Conservation (phyloP, 176 grass and related monocot species). For the Tuctoria greenei region DNA sequence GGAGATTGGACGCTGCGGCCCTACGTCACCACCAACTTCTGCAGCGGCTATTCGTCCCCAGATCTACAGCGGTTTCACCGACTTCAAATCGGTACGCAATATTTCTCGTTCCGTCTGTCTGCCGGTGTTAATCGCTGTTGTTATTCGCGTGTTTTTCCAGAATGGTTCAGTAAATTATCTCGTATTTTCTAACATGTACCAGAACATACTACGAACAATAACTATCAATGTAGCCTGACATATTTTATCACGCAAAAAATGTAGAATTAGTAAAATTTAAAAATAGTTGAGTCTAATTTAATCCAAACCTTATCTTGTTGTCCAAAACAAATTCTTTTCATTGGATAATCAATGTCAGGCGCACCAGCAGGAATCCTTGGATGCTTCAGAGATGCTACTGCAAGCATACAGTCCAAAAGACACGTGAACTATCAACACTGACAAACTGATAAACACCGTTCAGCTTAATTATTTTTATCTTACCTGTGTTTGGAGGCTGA, state of each 20-base stretch:
- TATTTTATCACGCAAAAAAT: not conserved
- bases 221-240: conserved; percentile 10
- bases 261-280: not conserved
- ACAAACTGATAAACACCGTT: not conserved
- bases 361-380: conserved; percentile 67
- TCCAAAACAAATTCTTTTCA: conserved; percentile 90
- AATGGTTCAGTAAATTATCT: too few species aligned
- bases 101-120: too few species aligned
- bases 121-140: too few species aligned
- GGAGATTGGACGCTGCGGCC: too few species aligned
- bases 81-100: too few species aligned
- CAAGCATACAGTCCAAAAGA: conserved; percentile 15
- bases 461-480: conserved; percentile 31
- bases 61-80: too few species aligned
- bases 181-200: too few species aligned
- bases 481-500: conserved; percentile 81
- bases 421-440: conserved; percentile 25
- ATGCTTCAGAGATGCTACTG: conserved; percentile 92
- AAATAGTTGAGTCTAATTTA: conserved; percentile 11
- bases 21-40: too few species aligned
- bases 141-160: too few species aligned
- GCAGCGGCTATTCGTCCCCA: too few species aligned
- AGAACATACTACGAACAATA: conserved; percentile 70
- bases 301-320: conserved; percentile 81
- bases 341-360: conserved; percentile 81